A percentile compares a stretch with the other conserved stretches of the same genome.
Evolutionary conservation across 2,329 filamentous ascomycete genomes (phyloP).

Genomic region (Diplodia sapinea): DNA sequence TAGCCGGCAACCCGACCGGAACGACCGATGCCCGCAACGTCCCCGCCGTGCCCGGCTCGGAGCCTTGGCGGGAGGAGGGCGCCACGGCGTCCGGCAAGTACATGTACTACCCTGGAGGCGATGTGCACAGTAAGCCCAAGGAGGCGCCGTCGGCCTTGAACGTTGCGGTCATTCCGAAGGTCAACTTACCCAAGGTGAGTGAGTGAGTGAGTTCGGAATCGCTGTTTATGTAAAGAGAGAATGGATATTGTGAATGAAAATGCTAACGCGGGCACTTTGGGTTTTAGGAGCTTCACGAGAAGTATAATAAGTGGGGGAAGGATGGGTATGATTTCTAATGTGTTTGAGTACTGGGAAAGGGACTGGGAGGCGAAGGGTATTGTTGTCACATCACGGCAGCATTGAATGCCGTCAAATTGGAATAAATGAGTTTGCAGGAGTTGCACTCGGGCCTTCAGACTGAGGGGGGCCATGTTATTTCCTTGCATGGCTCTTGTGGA

Average conservation of each 20-base stretch:
- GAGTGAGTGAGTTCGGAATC: no score
- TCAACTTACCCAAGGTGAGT: slow-evolving; percentile 77
- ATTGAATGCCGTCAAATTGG: no score
- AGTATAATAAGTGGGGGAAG: slow-evolving; percentile 99
- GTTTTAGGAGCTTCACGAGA: slow-evolving; percentile 81
- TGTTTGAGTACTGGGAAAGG: neutral
- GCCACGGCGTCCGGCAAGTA: slow-evolving; percentile 60
- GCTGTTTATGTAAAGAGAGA: neutral
- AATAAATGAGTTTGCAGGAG: no score
- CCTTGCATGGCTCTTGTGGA: neutral
- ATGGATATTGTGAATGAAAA: no score
- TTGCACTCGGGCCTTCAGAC: neutral
- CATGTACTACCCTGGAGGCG: slow-evolving; percentile 75
- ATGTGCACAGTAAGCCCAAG: slow-evolving; percentile 70
- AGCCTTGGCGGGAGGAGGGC: slow-evolving; percentile 88
- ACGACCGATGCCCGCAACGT: neutral
- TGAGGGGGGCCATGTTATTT: neutral
- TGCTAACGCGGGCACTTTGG: neutral
- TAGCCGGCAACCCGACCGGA: slow-evolving; percentile 12
- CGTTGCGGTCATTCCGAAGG: slow-evolving; percentile 89
- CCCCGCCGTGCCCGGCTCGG: slow-evolving; percentile 59
- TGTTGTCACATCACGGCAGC: neutral
- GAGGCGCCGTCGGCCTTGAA: slow-evolving; percentile 95
- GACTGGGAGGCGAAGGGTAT: neutral
- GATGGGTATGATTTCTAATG: slow-evolving; percentile 69